Conservation (phyloP, 2,329 filamentous ascomycete genomes). For the Fonsecaea pugnacius region DNA sequence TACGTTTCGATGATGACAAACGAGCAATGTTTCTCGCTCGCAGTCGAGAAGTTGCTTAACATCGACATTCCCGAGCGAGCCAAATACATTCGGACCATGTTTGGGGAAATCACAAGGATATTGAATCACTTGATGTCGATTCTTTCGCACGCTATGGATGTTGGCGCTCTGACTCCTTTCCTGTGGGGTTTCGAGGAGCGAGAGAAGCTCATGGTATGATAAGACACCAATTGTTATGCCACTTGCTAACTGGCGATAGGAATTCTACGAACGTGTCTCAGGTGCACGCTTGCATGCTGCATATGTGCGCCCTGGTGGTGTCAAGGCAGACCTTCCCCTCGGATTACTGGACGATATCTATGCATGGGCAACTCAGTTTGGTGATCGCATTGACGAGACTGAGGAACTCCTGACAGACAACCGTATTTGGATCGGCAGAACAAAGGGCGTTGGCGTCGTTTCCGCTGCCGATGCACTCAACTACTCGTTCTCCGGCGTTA, state of each 20-base stretch:
- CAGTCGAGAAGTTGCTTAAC: slow-evolving; percentile 97
- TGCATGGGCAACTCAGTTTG: slow-evolving; percentile 99
- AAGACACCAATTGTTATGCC: slow-evolving; percentile 22
- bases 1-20: slow-evolving; percentile 99
- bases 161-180: slow-evolving; percentile 96
- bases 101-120: slow-evolving; percentile 90
- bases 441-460: slow-evolving; percentile 89
- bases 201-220: slow-evolving; percentile 96
- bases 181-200: slow-evolving; percentile 99
- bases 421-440: slow-evolving; percentile 96
- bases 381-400: slow-evolving; percentile 97
- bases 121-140: slow-evolving; percentile 99
- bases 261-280: slow-evolving; percentile 99
- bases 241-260: slow-evolving; percentile 57
- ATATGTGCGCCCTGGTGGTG: slow-evolving; percentile 94
- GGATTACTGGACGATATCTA: slow-evolving; percentile 98
- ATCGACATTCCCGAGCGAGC: slow-evolving; percentile 92
- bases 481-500: slow-evolving; percentile 94
- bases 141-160: slow-evolving; percentile 97
- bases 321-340: slow-evolving; percentile 90
- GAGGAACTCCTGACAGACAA: slow-evolving; percentile 99
- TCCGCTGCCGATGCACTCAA: slow-evolving; percentile 92
- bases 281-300: slow-evolving; percentile 96
- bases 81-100: slow-evolving; percentile 95
- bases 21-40: slow-evolving; percentile 94